Conservation (phyloP, 2,329 filamentous ascomycete genomes). For the Triangularia verruculosa region DNA sequence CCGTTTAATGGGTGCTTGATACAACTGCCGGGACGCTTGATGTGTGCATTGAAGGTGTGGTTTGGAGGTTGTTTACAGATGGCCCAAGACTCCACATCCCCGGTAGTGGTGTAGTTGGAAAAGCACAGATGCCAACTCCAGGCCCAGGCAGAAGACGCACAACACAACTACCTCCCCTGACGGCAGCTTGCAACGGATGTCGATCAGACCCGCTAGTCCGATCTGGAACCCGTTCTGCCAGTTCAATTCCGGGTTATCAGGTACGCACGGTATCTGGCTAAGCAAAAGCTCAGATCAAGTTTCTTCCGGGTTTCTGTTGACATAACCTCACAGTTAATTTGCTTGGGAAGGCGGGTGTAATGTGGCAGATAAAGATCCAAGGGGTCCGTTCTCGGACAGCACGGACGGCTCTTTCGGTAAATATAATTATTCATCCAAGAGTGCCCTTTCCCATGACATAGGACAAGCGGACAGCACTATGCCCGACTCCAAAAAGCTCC, state of each 20-base stretch:
- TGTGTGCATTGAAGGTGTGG: background rate
- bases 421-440: conserved; percentile 2
- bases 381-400: background rate
- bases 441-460: conserved; percentile 1
- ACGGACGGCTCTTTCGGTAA: conserved; percentile 5
- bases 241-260: conserved; percentile 2
- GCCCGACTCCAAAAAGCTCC: conserved; percentile 4
- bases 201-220: conserved; percentile 11
- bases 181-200: background rate
- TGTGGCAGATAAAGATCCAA: background rate
- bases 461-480: background rate
- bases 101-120: background rate
- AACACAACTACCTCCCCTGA: background rate
- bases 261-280: background rate
- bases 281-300: conserved; percentile 5
- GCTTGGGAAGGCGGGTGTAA: background rate
- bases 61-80: background rate
- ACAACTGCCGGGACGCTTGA: conserved; percentile 10
- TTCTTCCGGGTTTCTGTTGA: background rate
- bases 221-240: conserved; percentile 3
- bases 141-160: background rate
- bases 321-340: background rate
- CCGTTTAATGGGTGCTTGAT: background rate
- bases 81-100: background rate
- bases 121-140: conserved; percentile 5